A percentile compares a stretch with the other conserved stretches of the same genome.
These are phyloP conservation scores for Mycena crocata DNA, from an alignment of 768 basidiomycete species.

Conservation along the genomic window DNA sequence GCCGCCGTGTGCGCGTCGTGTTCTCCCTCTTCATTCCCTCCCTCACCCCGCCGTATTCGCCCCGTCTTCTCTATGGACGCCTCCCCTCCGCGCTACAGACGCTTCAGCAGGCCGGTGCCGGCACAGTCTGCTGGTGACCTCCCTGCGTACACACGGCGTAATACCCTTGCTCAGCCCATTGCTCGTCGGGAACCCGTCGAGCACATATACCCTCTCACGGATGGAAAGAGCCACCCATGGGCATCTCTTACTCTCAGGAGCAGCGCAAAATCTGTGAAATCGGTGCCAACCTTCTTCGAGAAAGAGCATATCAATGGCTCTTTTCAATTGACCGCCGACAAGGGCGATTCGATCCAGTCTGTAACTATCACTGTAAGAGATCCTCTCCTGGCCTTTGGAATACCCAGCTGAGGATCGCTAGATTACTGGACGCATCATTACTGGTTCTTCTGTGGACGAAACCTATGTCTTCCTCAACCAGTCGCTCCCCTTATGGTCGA, in stretches of 20 bases:
- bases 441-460: constrained; percentile 57
- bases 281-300: constrained; percentile 65
- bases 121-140: constrained; percentile 58
- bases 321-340: constrained; percentile 60
- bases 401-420: constrained; percentile 30
- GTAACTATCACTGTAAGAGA: constrained; percentile 56
- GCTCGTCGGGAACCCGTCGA: constrained; percentile 59
- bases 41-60: no score
- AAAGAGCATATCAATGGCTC: constrained; percentile 63
- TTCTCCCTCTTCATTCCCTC: constrained; percentile 16
- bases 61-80: constrained; percentile 63
- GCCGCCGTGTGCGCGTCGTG: no score
- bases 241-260: constrained; percentile 59
- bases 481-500: constrained; percentile 61
- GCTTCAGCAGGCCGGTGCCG: constrained; percentile 62
- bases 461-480: constrained; percentile 58
- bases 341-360: constrained; percentile 64
- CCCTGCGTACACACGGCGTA: constrained; percentile 62
- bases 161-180: constrained; percentile 54
- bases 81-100: constrained; percentile 62
- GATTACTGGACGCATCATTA: constrained; percentile 65
- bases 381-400: neutral
- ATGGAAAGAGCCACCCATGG: constrained; percentile 57
- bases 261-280: constrained; percentile 64
- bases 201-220: constrained; percentile 56